Evolutionary conservation across 2,329 filamentous ascomycete genomes (phyloP).

Genomic region (Sporothrix luriei): DNA sequence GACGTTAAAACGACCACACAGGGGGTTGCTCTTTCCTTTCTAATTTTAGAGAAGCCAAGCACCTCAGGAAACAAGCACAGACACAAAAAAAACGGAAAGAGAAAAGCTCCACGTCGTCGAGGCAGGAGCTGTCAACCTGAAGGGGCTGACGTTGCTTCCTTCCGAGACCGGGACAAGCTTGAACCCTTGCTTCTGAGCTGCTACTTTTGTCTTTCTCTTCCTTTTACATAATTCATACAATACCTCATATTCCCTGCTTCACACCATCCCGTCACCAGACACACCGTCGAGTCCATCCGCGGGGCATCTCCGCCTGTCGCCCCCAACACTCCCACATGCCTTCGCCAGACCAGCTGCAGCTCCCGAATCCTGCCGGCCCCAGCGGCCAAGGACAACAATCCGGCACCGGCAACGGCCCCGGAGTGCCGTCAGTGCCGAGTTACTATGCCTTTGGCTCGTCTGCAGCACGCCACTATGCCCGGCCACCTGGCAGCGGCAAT

Average conservation of each 20-base stretch:
- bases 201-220: neutral
- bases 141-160: neutral
- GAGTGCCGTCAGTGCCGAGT: neutral
- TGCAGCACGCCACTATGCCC: neutral
- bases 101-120: neutral
- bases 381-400: neutral
- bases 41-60: neutral
- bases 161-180: conserved; percentile 21
- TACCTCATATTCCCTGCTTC: neutral
- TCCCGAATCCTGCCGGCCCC: neutral
- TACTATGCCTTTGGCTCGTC: conserved; percentile 2
- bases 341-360: neutral
- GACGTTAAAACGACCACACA: neutral
- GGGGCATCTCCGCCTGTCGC: neutral
- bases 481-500: neutral
- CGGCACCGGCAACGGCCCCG: neutral
- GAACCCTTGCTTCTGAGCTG: neutral
- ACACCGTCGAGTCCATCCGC: neutral
- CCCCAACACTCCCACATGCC: neutral
- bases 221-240: neutral
- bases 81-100: neutral
- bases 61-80: neutral
- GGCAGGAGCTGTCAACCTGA: neutral
- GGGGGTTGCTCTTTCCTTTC: neutral
- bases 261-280: neutral